Evolutionary conservation across 2,329 filamentous ascomycete genomes (phyloP).

Genomic region (Colletotrichum sp.): DNA sequence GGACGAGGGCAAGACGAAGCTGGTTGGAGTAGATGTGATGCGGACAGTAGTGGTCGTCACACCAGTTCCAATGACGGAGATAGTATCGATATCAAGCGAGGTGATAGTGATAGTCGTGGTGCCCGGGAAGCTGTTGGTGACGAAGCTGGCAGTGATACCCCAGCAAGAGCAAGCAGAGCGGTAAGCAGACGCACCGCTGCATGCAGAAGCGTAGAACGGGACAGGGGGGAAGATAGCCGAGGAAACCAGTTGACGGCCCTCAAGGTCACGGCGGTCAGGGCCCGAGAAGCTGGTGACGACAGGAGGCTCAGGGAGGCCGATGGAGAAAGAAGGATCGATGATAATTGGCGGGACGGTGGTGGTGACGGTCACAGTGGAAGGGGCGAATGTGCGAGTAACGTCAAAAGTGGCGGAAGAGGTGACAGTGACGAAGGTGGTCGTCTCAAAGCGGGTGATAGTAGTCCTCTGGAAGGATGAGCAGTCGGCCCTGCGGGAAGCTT

Average conservation of each 20-base stretch:
- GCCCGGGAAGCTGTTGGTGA: not conserved
- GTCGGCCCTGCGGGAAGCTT: not conserved
- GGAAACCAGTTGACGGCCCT: not conserved
- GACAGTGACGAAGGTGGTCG: constrained; percentile 4
- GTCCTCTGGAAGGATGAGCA: constrained; percentile 1
- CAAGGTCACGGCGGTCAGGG: not conserved
- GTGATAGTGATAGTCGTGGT: not conserved
- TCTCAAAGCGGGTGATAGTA: constrained; percentile 14
- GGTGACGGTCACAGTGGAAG: not conserved
- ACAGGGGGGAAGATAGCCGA: not conserved
- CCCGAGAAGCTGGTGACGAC: not conserved
- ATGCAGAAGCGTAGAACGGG: constrained; percentile 28
- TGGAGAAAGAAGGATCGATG: not conserved
- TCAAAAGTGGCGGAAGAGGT: not conserved
- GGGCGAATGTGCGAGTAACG: not conserved
- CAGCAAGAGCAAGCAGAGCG: constrained; percentile 31
- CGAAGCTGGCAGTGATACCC: constrained; percentile 20
- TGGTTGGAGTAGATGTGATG: not conserved
- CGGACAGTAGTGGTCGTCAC: not conserved
- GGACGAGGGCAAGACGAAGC: not conserved
- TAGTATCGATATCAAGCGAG: not conserved
- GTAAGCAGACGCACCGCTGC: constrained; percentile 23
- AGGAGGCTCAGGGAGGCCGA: not conserved
- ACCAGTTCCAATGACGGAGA: not conserved
- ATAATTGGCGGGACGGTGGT: not conserved